phyloP scores from a whole-genome alignment of 1,284 basidiomycete species.

The Ustilago hordei region DNA sequence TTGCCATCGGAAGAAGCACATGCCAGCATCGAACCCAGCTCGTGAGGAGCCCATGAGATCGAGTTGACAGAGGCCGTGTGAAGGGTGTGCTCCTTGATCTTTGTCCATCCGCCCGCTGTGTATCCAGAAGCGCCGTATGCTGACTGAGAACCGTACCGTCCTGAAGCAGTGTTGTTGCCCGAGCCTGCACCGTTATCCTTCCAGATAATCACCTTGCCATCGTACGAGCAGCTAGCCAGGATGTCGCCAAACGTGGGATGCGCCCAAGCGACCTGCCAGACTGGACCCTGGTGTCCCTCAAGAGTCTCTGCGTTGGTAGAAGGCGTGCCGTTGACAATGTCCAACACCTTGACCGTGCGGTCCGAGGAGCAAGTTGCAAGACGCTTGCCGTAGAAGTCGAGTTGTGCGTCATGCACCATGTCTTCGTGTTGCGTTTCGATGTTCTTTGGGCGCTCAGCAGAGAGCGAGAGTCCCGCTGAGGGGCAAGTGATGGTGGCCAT shows the following conservation, averaged over 20 bases:
- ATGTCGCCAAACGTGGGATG: conserved; percentile 93
- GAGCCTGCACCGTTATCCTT: conserved; percentile 78
- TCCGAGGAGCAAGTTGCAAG: conserved; percentile 97
- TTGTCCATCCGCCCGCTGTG: conserved; percentile 77
- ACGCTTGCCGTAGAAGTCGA: conserved; percentile 97
- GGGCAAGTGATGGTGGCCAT: conserved; percentile 42
- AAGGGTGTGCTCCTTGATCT: conserved; percentile 94
- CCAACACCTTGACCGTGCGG: conserved; percentile 93
- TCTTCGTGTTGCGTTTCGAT: conserved; percentile 69
- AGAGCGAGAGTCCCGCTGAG: conserved; percentile 44
- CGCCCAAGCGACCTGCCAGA: conserved; percentile 99
- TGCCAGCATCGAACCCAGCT: conserved; percentile 93
- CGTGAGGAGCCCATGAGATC: conserved; percentile 97
- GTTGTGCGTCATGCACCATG: conserved; percentile 86
- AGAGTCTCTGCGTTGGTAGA: conserved; percentile 72
- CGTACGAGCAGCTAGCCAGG: conserved; percentile 96
- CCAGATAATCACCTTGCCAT: conserved; percentile 98
- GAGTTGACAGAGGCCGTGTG: conserved; percentile 95
- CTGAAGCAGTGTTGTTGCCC: conserved; percentile 72
- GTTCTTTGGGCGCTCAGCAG: conserved; percentile 55
- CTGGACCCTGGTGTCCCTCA: conserved; percentile 84
- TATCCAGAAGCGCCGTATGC: conserved; percentile 44
- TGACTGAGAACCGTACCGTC: conserved; percentile 44
- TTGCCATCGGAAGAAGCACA: conserved; percentile 99
- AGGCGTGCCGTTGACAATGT: conserved; percentile 87